Conservation (phyloP, 345 rosid species). For the Psidium friedrichsthalianum region DNA sequence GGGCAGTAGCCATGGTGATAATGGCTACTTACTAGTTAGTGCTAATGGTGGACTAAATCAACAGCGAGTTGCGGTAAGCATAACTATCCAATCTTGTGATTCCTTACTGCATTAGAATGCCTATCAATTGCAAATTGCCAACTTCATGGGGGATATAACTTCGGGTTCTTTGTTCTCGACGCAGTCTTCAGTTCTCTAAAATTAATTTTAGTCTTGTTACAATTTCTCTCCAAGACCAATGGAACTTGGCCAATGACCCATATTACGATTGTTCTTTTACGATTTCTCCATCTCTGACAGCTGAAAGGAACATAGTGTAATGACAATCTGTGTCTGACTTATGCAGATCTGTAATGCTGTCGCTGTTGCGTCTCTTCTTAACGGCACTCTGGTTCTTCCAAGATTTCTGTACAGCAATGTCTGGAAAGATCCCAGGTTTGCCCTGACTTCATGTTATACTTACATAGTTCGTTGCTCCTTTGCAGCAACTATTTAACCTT, state of each 20-base stretch:
- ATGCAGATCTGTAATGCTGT: slow-evolving; percentile 79
- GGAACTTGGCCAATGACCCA: neutral
- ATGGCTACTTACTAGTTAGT: slow-evolving; percentile 73
- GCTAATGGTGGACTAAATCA: slow-evolving; percentile 97
- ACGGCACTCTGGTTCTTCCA: slow-evolving; percentile 72
- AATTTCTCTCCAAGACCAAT: neutral
- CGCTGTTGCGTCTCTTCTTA: slow-evolving; percentile 66
- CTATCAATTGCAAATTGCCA: neutral
- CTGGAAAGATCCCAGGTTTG: slow-evolving; percentile 97
- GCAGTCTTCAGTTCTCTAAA: neutral
- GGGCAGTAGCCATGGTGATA: slow-evolving; percentile 3
- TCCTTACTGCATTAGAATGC: neutral
- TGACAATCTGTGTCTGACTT: neutral
- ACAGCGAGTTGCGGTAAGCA: slow-evolving; percentile 89
- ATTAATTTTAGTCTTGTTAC: neutral
- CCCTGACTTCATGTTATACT: neutral
- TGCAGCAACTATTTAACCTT: neutral
- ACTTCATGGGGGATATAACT: neutral
- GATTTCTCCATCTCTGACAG: neutral
- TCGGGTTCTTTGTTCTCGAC: neutral
- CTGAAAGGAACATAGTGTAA: neutral
- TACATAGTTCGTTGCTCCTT: neutral
- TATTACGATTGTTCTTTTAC: neutral
- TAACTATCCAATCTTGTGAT: neutral
- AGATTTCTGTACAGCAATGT: slow-evolving; percentile 89